A percentile compares a stretch with the other conserved stretches of the same genome.
phyloP scores from a whole-genome alignment of 257 asterid species.

The Nicotiana otophora region DNA sequence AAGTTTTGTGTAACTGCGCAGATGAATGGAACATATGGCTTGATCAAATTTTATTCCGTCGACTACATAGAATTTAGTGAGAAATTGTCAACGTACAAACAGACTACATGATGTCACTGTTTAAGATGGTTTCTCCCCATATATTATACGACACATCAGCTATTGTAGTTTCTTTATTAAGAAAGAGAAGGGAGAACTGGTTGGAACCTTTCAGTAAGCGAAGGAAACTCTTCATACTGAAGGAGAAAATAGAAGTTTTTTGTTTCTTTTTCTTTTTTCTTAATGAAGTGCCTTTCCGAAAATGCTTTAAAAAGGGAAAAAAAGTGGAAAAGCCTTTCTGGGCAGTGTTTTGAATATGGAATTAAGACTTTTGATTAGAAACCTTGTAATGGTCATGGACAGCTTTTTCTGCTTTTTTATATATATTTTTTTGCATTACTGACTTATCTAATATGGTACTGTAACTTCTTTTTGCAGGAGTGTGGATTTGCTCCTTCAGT shows the following conservation, averaged over 20 bases:
- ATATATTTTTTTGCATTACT: neutral
- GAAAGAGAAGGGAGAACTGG: neutral
- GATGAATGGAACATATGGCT: neutral
- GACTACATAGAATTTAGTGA: neutral
- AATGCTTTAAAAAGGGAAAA: constrained; percentile 4
- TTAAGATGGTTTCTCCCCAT: neutral
- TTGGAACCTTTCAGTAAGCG: neutral
- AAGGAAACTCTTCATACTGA: neutral
- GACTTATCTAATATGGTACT: neutral
- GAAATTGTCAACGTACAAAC: neutral
- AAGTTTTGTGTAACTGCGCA: neutral
- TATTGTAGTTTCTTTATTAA: neutral
- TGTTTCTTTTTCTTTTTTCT: neutral
- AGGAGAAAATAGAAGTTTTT: neutral
- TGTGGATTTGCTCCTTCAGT: constrained; percentile 85
- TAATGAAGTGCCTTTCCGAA: neutral
- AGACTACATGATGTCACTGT: neutral
- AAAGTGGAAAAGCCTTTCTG: neutral
- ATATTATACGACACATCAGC: neutral
- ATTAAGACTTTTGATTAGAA: neutral
- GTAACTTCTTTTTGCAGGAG: constrained; percentile 44
- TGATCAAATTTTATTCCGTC: neutral
- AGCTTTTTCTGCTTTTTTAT: no score
- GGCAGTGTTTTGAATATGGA: neutral
- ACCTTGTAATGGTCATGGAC: constrained; percentile 2